Base-by-base conservation (phyloP, 1,139 yeast species). In the Candida pseudoviswanathii region DNA sequence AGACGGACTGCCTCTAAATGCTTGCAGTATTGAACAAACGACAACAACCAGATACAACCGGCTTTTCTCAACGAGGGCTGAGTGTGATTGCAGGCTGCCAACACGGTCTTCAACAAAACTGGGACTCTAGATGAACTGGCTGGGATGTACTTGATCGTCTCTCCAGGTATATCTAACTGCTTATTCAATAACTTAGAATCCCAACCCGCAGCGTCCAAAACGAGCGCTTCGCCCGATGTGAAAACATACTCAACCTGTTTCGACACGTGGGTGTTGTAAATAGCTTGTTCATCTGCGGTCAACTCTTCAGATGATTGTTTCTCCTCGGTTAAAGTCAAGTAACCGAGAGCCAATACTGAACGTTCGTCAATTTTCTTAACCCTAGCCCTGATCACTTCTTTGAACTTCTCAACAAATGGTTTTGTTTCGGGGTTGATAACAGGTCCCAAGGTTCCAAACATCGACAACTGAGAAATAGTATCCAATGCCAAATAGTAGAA, bases 21-120 rank as follows among this genome's bases (percentile, higher is more conserved):
- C 2, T 86, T 84, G 62, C 92, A 85, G 58, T 81, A 89, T 60
- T 90, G 96, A 5, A 84, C 85, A 43, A 91, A 60, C 0, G 96
- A 86, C 21, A 94, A 72, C 22, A 94, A 71, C 96, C 98, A 91
- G 38, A 92, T 80, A 66, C 96, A 89, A 0, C 92, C 82, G 1
- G 94, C 88, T 56, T 81, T 86, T 53, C 95, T 75, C 42, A 86
- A 65, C 1, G 85, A 68, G 0, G 97, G 97, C 56, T 88, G 89
- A 0, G 96, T 81, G 22, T 81, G 72, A 7, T 75, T 68, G 53
- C 91, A 81, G 2, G 84, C 75, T 9, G 66, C 66, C 16, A 90
- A 65, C 0, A 88, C 71, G 6, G 68, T 64, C 0, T 71, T 66
- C 11, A 89, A 62, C 2, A 87, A 67, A 2, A 60, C 31, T 0